Conservation (phyloP, 805 yeast species). For the Pichia kluyveri region DNA sequence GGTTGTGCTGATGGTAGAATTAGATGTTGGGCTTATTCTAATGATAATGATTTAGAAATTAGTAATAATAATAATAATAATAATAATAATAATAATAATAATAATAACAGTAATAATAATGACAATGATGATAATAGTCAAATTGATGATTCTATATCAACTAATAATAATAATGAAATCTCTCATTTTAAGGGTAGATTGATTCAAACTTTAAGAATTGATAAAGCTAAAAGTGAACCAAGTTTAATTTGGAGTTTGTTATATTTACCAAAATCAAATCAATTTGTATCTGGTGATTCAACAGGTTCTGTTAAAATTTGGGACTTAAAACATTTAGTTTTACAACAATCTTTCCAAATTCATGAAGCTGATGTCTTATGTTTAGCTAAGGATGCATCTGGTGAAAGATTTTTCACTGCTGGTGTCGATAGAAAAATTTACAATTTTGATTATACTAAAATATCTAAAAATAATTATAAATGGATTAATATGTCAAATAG, state of each 20-base stretch:
- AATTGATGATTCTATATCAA: slow-evolving; percentile 11
- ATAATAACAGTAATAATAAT: background rate
- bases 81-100: background rate
- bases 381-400: slow-evolving; percentile 49
- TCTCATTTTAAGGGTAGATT: slow-evolving; percentile 47
- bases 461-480: slow-evolving; percentile 29
- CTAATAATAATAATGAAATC: background rate
- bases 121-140: background rate
- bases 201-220: slow-evolving; percentile 84
- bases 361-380: slow-evolving; percentile 91
- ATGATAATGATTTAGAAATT: slow-evolving; percentile 12
- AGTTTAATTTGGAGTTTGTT: slow-evolving; percentile 86
- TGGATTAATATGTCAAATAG: slow-evolving; percentile 78
- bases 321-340: slow-evolving; percentile 72
- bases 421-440: slow-evolving; percentile 92
- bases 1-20: slow-evolving; percentile 95
- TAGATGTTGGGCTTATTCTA: slow-evolving; percentile 62
- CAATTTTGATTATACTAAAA: slow-evolving; percentile 48
- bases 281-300: slow-evolving; percentile 92
- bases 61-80: background rate
- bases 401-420: slow-evolving; percentile 67
- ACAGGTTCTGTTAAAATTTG: slow-evolving; percentile 91
- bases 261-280: slow-evolving; percentile 52
- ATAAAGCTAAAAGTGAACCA: slow-evolving; percentile 74
- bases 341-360: slow-evolving; percentile 69